Evolutionary conservation across 352 stramenopile species (phyloP).

Genomic region (Globisporangium acanthophoron): DNA sequence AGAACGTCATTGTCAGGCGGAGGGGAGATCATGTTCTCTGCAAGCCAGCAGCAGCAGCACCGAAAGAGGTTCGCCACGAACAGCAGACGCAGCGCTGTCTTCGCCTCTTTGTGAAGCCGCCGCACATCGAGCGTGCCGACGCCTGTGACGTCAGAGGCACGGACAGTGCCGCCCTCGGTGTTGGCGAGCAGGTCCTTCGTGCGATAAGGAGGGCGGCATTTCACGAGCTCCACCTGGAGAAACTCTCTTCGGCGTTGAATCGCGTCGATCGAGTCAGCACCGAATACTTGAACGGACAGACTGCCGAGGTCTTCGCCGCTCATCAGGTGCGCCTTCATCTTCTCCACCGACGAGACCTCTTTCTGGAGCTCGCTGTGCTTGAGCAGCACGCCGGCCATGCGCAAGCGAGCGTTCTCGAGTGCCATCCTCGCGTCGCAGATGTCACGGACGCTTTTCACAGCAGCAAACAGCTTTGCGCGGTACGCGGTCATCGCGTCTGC

Average conservation of each 20-base stretch:
- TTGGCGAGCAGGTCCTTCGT: conserved; percentile 1
- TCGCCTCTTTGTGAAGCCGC: conserved; percentile 31
- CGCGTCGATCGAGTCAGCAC: neutral
- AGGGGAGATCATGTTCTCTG: conserved; percentile 37
- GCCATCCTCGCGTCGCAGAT: conserved; percentile 27
- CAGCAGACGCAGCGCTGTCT: conserved; percentile 30
- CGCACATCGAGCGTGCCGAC: conserved; percentile 10
- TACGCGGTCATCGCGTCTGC: conserved; percentile 18
- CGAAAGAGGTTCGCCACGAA: conserved; percentile 59
- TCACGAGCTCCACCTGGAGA: conserved; percentile 14
- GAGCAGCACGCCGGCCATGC: conserved; percentile 26
- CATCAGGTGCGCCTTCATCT: conserved; percentile 15
- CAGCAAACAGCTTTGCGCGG: conserved; percentile 22
- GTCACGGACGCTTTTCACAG: conserved; percentile 11
- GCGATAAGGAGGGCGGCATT: conserved; percentile 20
- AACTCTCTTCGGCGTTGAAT: conserved; percentile 8
- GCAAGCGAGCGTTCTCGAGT: conserved; percentile 29
- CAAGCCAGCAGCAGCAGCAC: conserved; percentile 55
- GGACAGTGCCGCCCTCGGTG: neutral
- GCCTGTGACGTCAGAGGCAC: too few relatives aligned
- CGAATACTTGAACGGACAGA: neutral
- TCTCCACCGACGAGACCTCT: conserved; percentile 15
- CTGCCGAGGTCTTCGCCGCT: conserved; percentile 1
- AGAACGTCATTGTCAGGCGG: conserved; percentile 5
- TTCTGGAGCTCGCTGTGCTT: conserved; percentile 28